A percentile compares a stretch with the other conserved stretches of the same genome.
phyloP scores from a whole-genome alignment of 371 early-diverging fungal species.

The Apophysomyces variabilis region DNA sequence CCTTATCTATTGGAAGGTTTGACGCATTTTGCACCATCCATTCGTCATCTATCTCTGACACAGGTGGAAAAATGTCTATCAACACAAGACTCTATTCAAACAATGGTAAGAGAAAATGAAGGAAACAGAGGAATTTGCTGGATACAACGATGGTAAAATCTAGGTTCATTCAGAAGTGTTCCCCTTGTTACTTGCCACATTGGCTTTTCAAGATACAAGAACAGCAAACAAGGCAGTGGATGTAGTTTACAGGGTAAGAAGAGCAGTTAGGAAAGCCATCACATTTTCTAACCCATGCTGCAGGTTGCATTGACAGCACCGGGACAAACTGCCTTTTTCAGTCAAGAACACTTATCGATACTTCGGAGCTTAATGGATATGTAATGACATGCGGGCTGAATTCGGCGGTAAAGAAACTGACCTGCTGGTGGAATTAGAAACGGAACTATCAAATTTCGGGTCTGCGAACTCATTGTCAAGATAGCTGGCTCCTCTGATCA shows the following conservation, averaged over 20 bases:
- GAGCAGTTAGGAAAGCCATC: background rate
- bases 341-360: background rate
- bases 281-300: background rate
- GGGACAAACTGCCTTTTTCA: conserved; percentile 1
- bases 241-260: conserved; percentile 35
- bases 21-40: conserved; percentile 46
- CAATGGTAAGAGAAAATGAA: conserved; percentile 26
- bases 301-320: conserved; percentile 6
- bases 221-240: conserved; percentile 47
- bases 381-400: background rate
- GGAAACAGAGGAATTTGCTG: too few relatives aligned
- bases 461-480: conserved; percentile 49
- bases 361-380: background rate
- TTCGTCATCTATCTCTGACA: conserved; percentile 44
- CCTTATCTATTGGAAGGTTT: conserved; percentile 47
- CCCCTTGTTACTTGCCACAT: conserved; percentile 33
- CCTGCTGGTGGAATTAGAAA: conserved; percentile 30
- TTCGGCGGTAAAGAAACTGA: conserved; percentile 7
- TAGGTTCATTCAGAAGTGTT: conserved; percentile 50
- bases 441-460: conserved; percentile 52
- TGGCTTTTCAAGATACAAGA: conserved; percentile 50
- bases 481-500: conserved; percentile 44
- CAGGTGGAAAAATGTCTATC: conserved; percentile 50
- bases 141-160: too few relatives aligned
- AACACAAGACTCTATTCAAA: conserved; percentile 21